Evolutionary conservation across 2,329 filamentous ascomycete genomes (phyloP).

Genomic region (Cadophora sp.): DNA sequence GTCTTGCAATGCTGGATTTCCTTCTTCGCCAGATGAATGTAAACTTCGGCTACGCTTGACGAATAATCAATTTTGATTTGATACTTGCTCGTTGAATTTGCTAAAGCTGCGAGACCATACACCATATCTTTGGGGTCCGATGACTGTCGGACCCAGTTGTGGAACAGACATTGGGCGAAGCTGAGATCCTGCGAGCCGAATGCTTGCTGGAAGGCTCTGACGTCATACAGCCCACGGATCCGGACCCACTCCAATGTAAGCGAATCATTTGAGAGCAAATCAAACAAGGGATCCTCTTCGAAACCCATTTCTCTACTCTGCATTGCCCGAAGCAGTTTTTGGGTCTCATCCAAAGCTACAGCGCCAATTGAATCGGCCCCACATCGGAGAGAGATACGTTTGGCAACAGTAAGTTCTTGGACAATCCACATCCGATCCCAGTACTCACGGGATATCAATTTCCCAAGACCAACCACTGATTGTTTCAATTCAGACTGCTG

Average conservation of each 20-base stretch:
- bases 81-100: constrained; percentile 3
- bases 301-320: not conserved
- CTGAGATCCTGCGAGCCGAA: not conserved
- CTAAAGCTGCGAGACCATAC: constrained; percentile 11
- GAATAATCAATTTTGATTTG: not conserved
- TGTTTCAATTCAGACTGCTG: not conserved
- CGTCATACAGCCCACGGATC: not conserved
- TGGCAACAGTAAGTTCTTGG: constrained; percentile 15
- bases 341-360: not conserved
- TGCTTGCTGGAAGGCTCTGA: not conserved
- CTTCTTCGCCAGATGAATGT: not conserved
- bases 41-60: not conserved
- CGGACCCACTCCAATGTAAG: not conserved
- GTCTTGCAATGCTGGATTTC: not conserved
- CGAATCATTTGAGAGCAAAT: not conserved
- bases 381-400: not conserved
- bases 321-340: not conserved
- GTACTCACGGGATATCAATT: not conserved
- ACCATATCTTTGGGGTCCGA: constrained; percentile 15
- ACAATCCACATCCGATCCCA: constrained; percentile 20
- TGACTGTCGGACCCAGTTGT: not conserved
- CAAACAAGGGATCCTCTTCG: not conserved
- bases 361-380: not conserved
- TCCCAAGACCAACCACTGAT: not conserved
- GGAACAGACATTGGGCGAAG: constrained; percentile 1